Percentiles rank a stretch among this genome's conserved stretches.
Conservation (phyloP, 176 grass and related monocot species). For the Bromus sterilis region DNA sequence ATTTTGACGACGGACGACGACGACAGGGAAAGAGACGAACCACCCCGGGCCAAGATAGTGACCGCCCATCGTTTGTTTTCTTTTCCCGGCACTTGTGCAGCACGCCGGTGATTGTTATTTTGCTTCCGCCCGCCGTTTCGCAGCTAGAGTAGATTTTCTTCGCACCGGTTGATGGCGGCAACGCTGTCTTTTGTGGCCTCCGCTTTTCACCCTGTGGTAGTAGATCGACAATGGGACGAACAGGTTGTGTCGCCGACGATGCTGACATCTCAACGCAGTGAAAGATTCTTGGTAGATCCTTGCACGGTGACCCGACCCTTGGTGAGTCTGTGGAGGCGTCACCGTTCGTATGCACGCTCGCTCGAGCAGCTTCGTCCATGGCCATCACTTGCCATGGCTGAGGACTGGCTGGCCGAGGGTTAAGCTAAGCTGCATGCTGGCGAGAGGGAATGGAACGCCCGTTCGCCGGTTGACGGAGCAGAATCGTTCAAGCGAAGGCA, state of each 20-base stretch:
- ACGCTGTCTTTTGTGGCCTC: background rate
- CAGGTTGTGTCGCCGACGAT: background rate
- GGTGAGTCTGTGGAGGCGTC: background rate
- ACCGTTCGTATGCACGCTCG: background rate
- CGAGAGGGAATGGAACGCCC: background rate
- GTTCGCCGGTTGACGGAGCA: background rate
- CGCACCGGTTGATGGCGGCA: background rate
- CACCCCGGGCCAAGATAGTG: background rate
- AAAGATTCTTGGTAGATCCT: background rate
- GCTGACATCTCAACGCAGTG: background rate
- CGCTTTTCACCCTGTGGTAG: background rate
- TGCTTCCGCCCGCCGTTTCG: background rate
- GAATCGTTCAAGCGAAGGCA: conserved; percentile 25
- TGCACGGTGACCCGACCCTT: background rate
- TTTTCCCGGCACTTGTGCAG: background rate
- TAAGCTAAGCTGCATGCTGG: background rate
- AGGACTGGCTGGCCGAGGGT: background rate
- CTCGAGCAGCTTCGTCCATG: background rate
- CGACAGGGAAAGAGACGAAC: background rate
- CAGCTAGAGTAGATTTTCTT: background rate
- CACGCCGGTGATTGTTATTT: background rate
- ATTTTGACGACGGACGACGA: background rate
- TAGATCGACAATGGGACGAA: background rate
- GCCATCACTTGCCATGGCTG: background rate
- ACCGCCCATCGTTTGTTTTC: background rate